A percentile compares a stretch with the other conserved stretches of the same genome.
phyloP scores from a whole-genome alignment of 371 early-diverging fungal genomes.

The Apophysomyces trapeziformis region DNA sequence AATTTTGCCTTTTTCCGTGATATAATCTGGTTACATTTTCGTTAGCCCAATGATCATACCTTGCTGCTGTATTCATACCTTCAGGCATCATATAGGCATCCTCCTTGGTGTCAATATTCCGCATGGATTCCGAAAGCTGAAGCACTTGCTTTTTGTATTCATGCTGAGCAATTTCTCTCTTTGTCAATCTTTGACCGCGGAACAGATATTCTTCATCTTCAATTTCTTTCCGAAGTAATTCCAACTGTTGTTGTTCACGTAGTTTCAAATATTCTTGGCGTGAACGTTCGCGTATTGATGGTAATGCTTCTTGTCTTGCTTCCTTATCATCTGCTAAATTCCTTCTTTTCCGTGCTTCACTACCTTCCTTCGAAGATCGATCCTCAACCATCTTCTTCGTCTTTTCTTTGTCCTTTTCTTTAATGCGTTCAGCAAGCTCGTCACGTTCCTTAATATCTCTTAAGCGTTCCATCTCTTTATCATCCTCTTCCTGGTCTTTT shows the following conservation, averaged over 20 bases:
- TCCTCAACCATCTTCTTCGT: slow-evolving; percentile 86
- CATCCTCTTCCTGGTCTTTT: slow-evolving; percentile 40
- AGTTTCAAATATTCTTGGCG: slow-evolving; percentile 90
- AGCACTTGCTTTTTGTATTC: slow-evolving; percentile 87
- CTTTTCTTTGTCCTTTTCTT: slow-evolving; percentile 81
- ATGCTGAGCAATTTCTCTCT: slow-evolving; percentile 73
- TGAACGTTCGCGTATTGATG: slow-evolving; percentile 80
- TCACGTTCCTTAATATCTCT: slow-evolving; percentile 83
- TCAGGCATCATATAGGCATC: slow-evolving; percentile 96
- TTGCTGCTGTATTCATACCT: slow-evolving; percentile 47
- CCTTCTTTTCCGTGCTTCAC: slow-evolving; percentile 73
- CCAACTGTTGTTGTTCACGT: slow-evolving; percentile 84
- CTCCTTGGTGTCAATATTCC: slow-evolving; percentile 73
- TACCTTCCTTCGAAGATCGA: slow-evolving; percentile 72
- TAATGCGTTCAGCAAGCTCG: slow-evolving; percentile 84
- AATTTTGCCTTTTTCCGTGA: slow-evolving; percentile 94
- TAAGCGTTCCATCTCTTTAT: slow-evolving; percentile 62
- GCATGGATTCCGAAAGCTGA: slow-evolving; percentile 82
- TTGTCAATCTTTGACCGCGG: slow-evolving; percentile 74
- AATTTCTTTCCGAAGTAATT: slow-evolving; percentile 77
- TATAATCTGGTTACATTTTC: slow-evolving; percentile 57
- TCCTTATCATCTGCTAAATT: slow-evolving; percentile 85
- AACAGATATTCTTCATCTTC: slow-evolving; percentile 91
- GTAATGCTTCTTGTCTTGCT: slow-evolving; percentile 64
- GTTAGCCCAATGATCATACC: background rate